These are phyloP conservation scores for Setaria viridis DNA, from an alignment of 202 grass and related monocot species.

Conservation along the genomic window DNA sequence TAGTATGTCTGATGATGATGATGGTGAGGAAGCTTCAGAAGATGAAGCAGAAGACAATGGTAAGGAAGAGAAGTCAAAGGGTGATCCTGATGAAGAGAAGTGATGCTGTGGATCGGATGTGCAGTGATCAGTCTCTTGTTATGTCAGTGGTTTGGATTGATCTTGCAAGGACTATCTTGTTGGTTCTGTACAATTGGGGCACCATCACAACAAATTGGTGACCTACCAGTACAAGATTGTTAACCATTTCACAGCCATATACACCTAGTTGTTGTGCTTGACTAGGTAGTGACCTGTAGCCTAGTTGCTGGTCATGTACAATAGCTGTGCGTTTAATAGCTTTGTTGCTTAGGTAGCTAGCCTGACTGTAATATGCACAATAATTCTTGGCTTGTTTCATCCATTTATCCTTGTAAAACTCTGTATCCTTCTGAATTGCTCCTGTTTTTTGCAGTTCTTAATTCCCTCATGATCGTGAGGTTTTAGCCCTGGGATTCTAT, in stretches of 20 bases:
- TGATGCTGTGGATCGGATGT: not conserved
- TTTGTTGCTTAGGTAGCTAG: conserved; percentile 59
- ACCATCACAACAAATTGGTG: conserved; percentile 32
- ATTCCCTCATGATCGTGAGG: not conserved
- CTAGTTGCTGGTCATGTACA: conserved; percentile 69
- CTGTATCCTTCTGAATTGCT: conserved; percentile 10
- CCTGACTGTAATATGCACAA: conserved; percentile 64
- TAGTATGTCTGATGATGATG: conserved; percentile 88
- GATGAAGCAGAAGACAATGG: conserved; percentile 43
- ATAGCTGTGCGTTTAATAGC: conserved; percentile 56
- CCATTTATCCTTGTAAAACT: conserved; percentile 52
- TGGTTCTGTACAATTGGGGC: conserved; percentile 58
- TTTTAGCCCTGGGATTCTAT: not conserved
- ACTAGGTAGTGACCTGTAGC: conserved; percentile 57
- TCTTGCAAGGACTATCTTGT: conserved; percentile 5
- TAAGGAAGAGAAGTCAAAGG: conserved; percentile 41
- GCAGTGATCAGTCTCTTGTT: not conserved
- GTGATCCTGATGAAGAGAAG: conserved; percentile 52
- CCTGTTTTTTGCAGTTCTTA: not conserved
- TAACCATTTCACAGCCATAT: conserved; percentile 51
- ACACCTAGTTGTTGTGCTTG: conserved; percentile 59
- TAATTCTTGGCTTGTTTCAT: conserved; percentile 45
- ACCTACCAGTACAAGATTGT: conserved; percentile 47
- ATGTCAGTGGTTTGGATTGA: conserved; percentile 29
- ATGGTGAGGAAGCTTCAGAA: conserved; percentile 68